A percentile compares a stretch with the other conserved stretches of the same genome.
phyloP scores from a whole-genome alignment of 208 protist species.

The Angomonas deanei region DNA sequence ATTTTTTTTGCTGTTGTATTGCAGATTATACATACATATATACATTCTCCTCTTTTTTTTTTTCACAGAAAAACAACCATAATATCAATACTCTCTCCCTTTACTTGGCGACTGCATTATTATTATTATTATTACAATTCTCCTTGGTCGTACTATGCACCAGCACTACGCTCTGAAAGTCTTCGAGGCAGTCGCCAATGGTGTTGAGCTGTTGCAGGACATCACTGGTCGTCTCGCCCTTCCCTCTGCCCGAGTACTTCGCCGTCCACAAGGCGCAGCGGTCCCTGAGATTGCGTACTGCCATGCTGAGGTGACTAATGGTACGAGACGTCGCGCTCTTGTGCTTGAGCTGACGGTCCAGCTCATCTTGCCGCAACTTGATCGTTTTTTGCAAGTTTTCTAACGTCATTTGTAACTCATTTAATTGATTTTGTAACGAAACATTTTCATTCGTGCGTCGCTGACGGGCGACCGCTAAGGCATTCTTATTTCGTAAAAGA shows the following conservation, averaged over 20 bases:
- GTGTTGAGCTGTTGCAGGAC: slow-evolving; percentile 83
- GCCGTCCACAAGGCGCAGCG: slow-evolving; percentile 76
- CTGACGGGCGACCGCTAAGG: slow-evolving; percentile 73
- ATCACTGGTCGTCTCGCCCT: slow-evolving; percentile 60
- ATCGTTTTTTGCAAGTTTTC: slow-evolving; percentile 82
- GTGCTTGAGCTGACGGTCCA: slow-evolving; percentile 86
- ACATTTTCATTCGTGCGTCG: slow-evolving; percentile 82
- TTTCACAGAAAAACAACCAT: too few species aligned
- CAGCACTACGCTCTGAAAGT: slow-evolving; percentile 81
- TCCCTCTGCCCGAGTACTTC: slow-evolving; percentile 69
- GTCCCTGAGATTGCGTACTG: slow-evolving; percentile 85
- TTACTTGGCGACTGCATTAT: slow-evolving; percentile 3
- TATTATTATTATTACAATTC: neutral
- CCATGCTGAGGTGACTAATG: slow-evolving; percentile 89
- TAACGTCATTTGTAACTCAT: slow-evolving; percentile 81
- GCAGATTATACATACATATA: slow-evolving; percentile 4
- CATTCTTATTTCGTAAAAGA: slow-evolving; percentile 82
- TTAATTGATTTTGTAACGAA: slow-evolving; percentile 85
- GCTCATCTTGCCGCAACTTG: slow-evolving; percentile 84
- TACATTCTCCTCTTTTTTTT: neutral
- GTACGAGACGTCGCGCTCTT: slow-evolving; percentile 84
- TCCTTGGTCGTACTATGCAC: slow-evolving; percentile 18
- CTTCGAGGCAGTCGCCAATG: slow-evolving; percentile 87
- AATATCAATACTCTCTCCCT: neutral
- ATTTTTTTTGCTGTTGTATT: neutral